Evolutionary conservation across 225 moss, liverwort and hornwort species (phyloP).

Genomic region (Physcomitrellopsis africana): DNA sequence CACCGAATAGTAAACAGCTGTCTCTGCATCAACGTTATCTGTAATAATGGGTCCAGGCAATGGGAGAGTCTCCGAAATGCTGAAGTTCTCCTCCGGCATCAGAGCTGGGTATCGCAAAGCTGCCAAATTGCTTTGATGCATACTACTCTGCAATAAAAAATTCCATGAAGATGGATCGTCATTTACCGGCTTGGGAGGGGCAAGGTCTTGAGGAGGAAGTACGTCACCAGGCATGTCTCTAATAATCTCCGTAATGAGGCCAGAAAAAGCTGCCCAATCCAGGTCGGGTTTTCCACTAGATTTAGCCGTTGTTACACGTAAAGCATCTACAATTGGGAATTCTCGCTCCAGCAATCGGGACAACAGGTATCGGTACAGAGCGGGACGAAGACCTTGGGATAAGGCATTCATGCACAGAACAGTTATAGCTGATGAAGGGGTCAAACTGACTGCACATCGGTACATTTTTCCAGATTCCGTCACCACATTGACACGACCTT

Average conservation of each 20-base stretch:
- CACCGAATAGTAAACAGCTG: conserved; percentile 78
- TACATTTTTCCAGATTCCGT: conserved; percentile 86
- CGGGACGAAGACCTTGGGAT: conserved; percentile 93
- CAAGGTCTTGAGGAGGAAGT: conserved; percentile 43
- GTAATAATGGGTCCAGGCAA: conserved; percentile 58
- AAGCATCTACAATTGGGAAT: conserved; percentile 63
- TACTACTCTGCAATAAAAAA: conserved; percentile 77
- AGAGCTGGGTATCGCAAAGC: conserved; percentile 74
- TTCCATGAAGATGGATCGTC: conserved; percentile 75
- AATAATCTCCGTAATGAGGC: conserved; percentile 84
- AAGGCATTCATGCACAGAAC: conserved; percentile 81
- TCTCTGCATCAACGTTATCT: conserved; percentile 66
- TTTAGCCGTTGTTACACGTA: conserved; percentile 65
- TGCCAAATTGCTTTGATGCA: conserved; percentile 84
- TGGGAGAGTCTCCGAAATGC: conserved; percentile 55
- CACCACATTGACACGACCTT: conserved; percentile 81
- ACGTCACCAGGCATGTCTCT: conserved; percentile 89
- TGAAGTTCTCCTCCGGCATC: conserved; percentile 54
- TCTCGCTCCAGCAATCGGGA: conserved; percentile 89
- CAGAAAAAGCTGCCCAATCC: conserved; percentile 88
- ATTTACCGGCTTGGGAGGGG: conserved; percentile 43
- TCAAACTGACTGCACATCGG: conserved; percentile 78
- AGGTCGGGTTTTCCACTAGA: conserved; percentile 83
- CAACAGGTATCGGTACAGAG: conserved; percentile 76
- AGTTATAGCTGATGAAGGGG: conserved; percentile 82